Percentiles rank a stretch among this genome's conserved stretches.
Evolutionary conservation across 2,329 filamentous ascomycete genomes (phyloP).

Genomic region (Shiraia bambusicola): DNA sequence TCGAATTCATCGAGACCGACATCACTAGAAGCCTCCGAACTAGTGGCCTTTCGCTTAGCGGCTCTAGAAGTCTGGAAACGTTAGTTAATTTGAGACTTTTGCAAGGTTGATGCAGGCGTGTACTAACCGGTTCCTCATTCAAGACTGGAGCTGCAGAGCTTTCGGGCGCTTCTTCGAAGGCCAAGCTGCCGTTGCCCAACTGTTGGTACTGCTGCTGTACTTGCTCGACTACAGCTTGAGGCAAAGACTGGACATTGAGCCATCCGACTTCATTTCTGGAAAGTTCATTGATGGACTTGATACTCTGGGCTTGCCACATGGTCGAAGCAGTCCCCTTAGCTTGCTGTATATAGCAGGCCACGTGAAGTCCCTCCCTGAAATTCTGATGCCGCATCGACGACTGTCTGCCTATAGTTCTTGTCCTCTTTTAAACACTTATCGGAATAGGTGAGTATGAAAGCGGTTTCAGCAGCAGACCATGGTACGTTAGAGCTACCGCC

Average conservation of each 20-base stretch:
- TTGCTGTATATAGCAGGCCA: background rate
- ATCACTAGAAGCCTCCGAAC: no score
- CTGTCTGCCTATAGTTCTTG: background rate
- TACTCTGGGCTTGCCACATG: background rate
- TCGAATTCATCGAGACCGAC: no score
- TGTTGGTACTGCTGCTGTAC: background rate
- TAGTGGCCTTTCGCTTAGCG: no score
- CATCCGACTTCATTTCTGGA: background rate
- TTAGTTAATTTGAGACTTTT: no score
- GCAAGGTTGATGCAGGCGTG: no score
- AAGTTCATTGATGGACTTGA: background rate
- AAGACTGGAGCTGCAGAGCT: background rate
- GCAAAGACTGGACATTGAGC: background rate
- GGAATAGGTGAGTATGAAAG: constrained; percentile 5
- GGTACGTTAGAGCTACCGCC: background rate
- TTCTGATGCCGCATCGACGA: background rate
- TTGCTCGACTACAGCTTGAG: background rate
- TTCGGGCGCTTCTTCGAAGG: background rate
- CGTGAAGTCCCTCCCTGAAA: background rate
- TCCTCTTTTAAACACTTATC: constrained; percentile 1
- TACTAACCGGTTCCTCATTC: no score
- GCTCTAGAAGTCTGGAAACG: no score
- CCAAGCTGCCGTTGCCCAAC: background rate
- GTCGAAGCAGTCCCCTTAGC: background rate
- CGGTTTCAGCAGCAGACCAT: constrained; percentile 3